These are phyloP conservation scores for Tillandsia leiboldiana DNA, from an alignment of 176 grass and related monocot genomes.

Conservation along the genomic window DNA sequence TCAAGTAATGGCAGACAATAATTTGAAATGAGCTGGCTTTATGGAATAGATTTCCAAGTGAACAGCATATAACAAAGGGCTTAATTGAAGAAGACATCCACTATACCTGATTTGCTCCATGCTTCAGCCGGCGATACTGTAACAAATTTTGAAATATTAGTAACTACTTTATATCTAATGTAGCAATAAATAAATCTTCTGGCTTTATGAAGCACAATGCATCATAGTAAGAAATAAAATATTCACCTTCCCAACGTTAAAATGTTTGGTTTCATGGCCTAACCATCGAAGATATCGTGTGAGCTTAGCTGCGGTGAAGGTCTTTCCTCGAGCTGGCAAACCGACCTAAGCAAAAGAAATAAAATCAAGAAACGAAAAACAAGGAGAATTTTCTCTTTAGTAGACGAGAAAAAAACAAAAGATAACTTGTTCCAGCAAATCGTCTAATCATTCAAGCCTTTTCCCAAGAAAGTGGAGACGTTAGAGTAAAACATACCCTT, in stretches of 20 bases:
- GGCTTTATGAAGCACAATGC: slow-evolving; percentile 8
- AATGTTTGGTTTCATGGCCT: slow-evolving; percentile 99
- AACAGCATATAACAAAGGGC: background rate
- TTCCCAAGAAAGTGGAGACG: too few species aligned
- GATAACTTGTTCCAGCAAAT: too few species aligned
- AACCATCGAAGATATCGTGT: slow-evolving; percentile 97
- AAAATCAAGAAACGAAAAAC: slow-evolving; percentile 8
- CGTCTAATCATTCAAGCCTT: too few species aligned
- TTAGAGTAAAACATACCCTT: background rate
- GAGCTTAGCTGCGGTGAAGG: slow-evolving; percentile 95
- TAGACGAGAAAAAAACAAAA: background rate
- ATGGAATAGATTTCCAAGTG: background rate
- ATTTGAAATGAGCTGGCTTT: background rate
- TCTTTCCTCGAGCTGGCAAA: slow-evolving; percentile 92
- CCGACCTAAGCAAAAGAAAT: slow-evolving; percentile 61
- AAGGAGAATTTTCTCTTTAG: background rate
- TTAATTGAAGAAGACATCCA: slow-evolving; percentile 1
- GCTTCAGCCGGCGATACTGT: slow-evolving; percentile 90
- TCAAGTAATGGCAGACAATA: too few species aligned
- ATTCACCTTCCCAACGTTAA: slow-evolving; percentile 96
- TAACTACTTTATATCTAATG: slow-evolving; percentile 10
- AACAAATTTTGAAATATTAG: slow-evolving; percentile 32
- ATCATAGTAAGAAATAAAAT: slow-evolving; percentile 7
- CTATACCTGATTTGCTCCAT: slow-evolving; percentile 86
- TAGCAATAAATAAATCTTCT: slow-evolving; percentile 2